phyloP scores from a whole-genome alignment of 1,139 yeast genomes.

The Sugiyamaella castrensis region DNA sequence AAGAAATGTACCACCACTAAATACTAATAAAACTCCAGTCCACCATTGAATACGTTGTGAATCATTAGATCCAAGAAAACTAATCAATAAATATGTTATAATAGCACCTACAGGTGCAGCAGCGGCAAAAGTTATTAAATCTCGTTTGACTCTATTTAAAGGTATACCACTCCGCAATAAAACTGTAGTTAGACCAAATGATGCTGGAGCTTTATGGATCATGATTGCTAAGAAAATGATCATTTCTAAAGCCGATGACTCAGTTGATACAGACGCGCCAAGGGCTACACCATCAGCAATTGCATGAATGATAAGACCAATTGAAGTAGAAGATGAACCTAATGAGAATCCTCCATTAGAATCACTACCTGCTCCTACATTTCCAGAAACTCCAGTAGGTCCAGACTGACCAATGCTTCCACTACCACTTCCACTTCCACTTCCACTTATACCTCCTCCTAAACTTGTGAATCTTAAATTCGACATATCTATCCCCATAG shows the following conservation, averaged over 20 bases:
- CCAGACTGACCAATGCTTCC: constrained; percentile 2
- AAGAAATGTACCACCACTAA: constrained; percentile 71
- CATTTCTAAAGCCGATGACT: constrained; percentile 47
- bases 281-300: constrained; percentile 73
- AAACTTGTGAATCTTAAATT: constrained; percentile 19
- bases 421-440: neutral
- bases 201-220: constrained; percentile 72
- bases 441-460: neutral
- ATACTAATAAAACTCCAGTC: constrained; percentile 53
- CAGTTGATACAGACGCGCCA: constrained; percentile 56
- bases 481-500: constrained; percentile 20
- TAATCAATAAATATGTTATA: constrained; percentile 44
- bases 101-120: constrained; percentile 56
- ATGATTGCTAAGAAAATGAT: constrained; percentile 58
- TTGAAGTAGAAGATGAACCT: constrained; percentile 38
- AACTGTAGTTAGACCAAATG: constrained; percentile 64
- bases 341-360: neutral
- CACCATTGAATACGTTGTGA: constrained; percentile 38
- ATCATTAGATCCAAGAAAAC: constrained; percentile 34
- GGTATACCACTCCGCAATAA: constrained; percentile 42
- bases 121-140: constrained; percentile 47
- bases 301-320: constrained; percentile 66
- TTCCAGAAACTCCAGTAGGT: constrained; percentile 2
- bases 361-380: constrained; percentile 6
- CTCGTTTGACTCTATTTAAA: constrained; percentile 40